These are phyloP conservation scores for Coniferiporia sulphurascens DNA, from an alignment of 1,284 basidiomycete genomes.

Conservation along the genomic window DNA sequence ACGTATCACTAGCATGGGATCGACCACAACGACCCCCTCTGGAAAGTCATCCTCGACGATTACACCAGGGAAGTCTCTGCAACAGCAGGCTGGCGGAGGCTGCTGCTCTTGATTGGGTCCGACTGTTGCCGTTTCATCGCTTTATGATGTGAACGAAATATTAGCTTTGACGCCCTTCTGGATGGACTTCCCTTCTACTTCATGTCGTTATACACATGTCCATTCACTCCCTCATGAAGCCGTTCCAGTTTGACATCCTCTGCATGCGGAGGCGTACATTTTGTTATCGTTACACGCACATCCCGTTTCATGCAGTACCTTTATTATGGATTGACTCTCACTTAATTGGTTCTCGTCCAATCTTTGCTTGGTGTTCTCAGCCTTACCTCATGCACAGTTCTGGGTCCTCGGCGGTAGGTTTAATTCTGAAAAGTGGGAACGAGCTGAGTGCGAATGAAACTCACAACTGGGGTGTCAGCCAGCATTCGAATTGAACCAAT, in stretches of 20 bases:
- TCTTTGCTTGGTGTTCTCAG: background rate
- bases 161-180: background rate
- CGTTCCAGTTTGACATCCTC: background rate
- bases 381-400: no score
- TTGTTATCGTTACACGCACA: conserved; percentile 8
- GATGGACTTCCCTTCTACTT: background rate
- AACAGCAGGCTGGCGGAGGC: conserved; percentile 13
- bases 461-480: no score
- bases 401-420: no score
- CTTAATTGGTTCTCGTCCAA: conserved; percentile 11
- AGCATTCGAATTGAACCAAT: no score
- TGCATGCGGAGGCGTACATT: conserved; percentile 7
- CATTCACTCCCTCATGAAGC: background rate
- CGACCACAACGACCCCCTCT: conserved; percentile 64
- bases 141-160: background rate
- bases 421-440: no score
- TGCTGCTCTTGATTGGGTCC: conserved; percentile 16
- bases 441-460: no score
- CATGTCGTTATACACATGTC: conserved; percentile 1
- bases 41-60: conserved; percentile 55
- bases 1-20: conserved; percentile 58
- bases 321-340: conserved; percentile 14
- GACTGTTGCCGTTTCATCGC: background rate
- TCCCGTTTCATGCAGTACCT: conserved; percentile 5
- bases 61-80: conserved; percentile 37